Percentiles rank a stretch among this genome's conserved stretches.
Evolutionary conservation across 2,329 filamentous ascomycete genomes (phyloP).

Genomic region (Monilinia laxa): DNA sequence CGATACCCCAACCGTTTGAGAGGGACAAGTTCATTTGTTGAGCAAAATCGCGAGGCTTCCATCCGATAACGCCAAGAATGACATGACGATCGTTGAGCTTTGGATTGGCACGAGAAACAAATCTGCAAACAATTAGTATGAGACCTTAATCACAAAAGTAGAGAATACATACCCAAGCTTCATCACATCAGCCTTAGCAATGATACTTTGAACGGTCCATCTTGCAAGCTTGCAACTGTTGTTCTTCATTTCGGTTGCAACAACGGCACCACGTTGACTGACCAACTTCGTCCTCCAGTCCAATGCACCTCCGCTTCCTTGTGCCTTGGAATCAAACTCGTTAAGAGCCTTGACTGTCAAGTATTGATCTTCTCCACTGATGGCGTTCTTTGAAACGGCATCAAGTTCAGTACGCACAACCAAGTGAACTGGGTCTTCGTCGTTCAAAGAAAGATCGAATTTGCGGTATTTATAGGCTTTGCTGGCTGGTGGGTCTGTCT

Average conservation of each 20-base stretch:
- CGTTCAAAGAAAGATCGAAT: conserved; percentile 90
- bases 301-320: conserved; percentile 88
- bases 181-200: conserved; percentile 97
- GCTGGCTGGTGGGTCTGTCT: conserved; percentile 89
- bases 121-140: conserved; percentile 53
- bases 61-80: conserved; percentile 90
- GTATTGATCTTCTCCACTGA: conserved; percentile 87
- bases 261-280: conserved; percentile 91
- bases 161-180: conserved; percentile 79
- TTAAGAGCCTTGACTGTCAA: conserved; percentile 94
- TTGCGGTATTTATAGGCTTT: conserved; percentile 98
- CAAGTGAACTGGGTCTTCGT: conserved; percentile 87
- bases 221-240: conserved; percentile 98
- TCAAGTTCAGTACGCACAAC: conserved; percentile 94
- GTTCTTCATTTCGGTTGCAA: conserved; percentile 99
- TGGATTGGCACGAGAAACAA: conserved; percentile 91
- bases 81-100: conserved; percentile 92
- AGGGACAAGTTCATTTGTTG: conserved; percentile 97
- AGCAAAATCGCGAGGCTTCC: conserved; percentile 97
- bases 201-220: conserved; percentile 96
- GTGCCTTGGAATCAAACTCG: conserved; percentile 98
- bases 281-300: conserved; percentile 97
- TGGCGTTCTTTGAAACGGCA: conserved; percentile 91
- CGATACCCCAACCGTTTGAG: conserved; percentile 98
- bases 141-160: background rate